Evolutionary conservation across 2,329 filamentous ascomycete genomes (phyloP), one percentile per base, ranked within the genome.

Genomic region (Thelonectria olida): DNA sequence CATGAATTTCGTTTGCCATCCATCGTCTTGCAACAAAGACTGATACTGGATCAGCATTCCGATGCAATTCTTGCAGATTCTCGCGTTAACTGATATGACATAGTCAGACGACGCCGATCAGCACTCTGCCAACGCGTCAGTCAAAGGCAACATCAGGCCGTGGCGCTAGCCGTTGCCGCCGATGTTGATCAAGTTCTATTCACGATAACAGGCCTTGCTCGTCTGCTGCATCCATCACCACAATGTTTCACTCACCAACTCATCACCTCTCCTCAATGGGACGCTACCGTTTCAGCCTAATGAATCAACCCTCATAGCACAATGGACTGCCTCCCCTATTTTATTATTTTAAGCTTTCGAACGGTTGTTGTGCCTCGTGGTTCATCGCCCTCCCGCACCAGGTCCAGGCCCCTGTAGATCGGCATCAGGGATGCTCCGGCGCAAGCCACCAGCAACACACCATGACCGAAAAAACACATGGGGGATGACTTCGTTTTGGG

Each of bases 381-480:
- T 54, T 60, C 57, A 54, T 50, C 17, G 34, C 17, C 19, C 22
- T 17, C 22, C 19, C 34, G 39, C 20, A 12, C 20, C 23, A 22
- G 28, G 39, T 39, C 44, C 34, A 50, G 42, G 20, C 51, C 51
- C 58, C 56, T 61, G 58, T 50, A 22, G 58, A 61, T 61, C 58
- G 54, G 38, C 58, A 50, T 27, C 58, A 61, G 47, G 58, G 58
- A 52, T 61, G 34, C 28, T 39, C 9, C 42, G 36, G 31, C 49
- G 49, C 20, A 55, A 61, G 58, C 58, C 58, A 61, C 58, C 9
- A 31, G n/a, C n/a, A 48, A n/a, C 31, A 25, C 42, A 38, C 44
- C 31, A 42, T 12, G 17, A 17, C 20, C 22, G 20, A 42, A 17
- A 23, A 13, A n/a, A 23, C 48, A 23, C 19, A 31, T 17, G 22